phyloP scores from a whole-genome alignment of 2,329 filamentous ascomycete species.

The Pseudogymnoascus sp. region DNA sequence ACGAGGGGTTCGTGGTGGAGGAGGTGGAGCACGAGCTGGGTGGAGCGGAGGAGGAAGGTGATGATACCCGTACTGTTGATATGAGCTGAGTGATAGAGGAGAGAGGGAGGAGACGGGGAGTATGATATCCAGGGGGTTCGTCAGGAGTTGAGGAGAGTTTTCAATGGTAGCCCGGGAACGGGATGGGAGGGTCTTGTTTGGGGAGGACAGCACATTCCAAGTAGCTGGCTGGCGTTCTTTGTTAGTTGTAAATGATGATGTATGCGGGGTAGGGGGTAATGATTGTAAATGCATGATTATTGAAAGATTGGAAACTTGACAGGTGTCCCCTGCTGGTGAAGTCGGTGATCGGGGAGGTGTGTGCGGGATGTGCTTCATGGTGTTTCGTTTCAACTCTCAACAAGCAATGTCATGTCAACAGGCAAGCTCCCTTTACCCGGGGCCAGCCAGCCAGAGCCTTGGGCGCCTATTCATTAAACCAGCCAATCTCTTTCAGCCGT shows the following conservation, averaged over 20 bases:
- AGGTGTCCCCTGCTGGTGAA: neutral
- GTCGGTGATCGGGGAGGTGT: neutral
- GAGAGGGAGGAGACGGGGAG: neutral
- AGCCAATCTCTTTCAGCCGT: neutral
- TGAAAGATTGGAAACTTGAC: neutral
- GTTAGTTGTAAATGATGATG: neutral
- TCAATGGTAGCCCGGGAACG: neutral
- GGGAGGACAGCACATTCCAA: neutral
- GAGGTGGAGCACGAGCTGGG: constrained; percentile 81
- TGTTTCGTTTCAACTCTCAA: no score
- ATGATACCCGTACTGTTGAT: constrained; percentile 46
- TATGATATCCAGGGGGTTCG: neutral
- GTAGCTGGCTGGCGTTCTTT: neutral
- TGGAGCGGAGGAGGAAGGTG: constrained; percentile 45
- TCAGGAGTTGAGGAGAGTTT: neutral
- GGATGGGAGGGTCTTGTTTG: neutral
- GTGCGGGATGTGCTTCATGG: neutral
- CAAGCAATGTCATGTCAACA: no score
- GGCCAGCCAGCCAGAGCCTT: neutral
- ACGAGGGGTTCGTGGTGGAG: constrained; percentile 85
- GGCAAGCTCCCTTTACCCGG: neutral
- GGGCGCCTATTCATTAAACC: neutral
- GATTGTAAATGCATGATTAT: neutral
- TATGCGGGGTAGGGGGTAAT: neutral
- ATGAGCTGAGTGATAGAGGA: constrained; percentile 25